Conservation (phyloP, 1,284 basidiomycete species). For the Cutaneotrichosporon sp. region DNA sequence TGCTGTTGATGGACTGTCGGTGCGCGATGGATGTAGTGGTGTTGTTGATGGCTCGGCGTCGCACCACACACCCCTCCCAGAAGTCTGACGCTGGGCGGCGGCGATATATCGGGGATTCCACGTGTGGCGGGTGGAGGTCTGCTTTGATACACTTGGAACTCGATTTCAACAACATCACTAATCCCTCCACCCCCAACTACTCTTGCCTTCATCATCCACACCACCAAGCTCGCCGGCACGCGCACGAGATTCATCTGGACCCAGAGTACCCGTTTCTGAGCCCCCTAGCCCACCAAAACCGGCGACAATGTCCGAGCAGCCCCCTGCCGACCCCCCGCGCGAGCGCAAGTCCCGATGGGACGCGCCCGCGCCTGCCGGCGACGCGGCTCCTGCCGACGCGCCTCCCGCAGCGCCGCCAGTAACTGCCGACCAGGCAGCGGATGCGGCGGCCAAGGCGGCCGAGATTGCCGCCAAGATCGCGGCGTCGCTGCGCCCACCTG, state of each 20-base stretch:
- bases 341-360: slow-evolving; percentile 29
- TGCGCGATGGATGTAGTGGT: slow-evolving; percentile 4
- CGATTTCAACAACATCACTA: slow-evolving; percentile 6
- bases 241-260: neutral
- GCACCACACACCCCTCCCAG: neutral
- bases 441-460: slow-evolving; percentile 66
- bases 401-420: slow-evolving; percentile 52
- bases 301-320: slow-evolving; percentile 19
- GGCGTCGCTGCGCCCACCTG: slow-evolving; percentile 64
- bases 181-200: neutral
- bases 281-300: neutral
- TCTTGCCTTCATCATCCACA: neutral
- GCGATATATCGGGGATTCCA: slow-evolving; percentile 12
- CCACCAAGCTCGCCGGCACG: neutral
- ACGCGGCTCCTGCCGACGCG: slow-evolving; percentile 35
- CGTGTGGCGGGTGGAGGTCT: slow-evolving; percentile 17
- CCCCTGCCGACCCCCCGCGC: neutral
- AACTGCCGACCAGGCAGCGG: slow-evolving; percentile 58
- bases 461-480: slow-evolving; percentile 87
- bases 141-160: too few relatives aligned
- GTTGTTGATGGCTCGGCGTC: neutral
- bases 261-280: neutral
- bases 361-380: slow-evolving; percentile 47
- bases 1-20: slow-evolving; percentile 14
- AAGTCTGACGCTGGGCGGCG: slow-evolving; percentile 7